Evolutionary conservation across 106 monocot genomes (phyloP), one percentile per base, ranked within the genome.

Genomic region (Dendrobium nobile): DNA sequence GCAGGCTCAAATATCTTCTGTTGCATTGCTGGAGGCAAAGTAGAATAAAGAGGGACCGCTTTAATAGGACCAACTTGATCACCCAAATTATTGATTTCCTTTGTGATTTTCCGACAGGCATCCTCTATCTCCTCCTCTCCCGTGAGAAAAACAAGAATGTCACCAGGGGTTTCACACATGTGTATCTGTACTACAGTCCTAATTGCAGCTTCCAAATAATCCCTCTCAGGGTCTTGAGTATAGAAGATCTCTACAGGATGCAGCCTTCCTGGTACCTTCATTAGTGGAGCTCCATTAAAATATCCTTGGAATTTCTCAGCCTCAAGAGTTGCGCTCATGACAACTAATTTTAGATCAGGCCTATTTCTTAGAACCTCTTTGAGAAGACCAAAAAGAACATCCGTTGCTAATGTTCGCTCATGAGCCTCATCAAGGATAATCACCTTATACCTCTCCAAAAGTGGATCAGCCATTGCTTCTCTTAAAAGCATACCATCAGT

Each of bases 61-160:
- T 89, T 91, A 40, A 93, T 80, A 33, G 93, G 90, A 17, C 93
- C 93, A 82, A 90, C 87, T 70, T 93, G 90, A 45, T 93, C 91
- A 26, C 93, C 93, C 87, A 93, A 64, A 75, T 91, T 87, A 81
- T 82, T 89, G 13, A 91, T 70, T 81, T 89, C 91, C 81, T 87
- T 89, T 16, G 77, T 88, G 18, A 92, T 86, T 77, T 90, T 92
- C 77, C 84, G 78, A 65, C 92, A 92, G 16, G 89, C 89, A 83
- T 88, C 90, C 75, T 92, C 92, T 42, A 92, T 92, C 80, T 92
- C 92, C 74, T 90, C 90, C 80, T 89, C 92, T 56, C 92, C 92
- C 11, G 90, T 92, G 37, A 92, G 88, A 59, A 92, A 92, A 9
- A 90, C 90, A 56, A 92, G 89, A 44, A 92, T 90, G 41, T 92